Base-by-base conservation (phyloP, 192 early-diverging fungal genomes). In the Chytriomyces sp. region DNA sequence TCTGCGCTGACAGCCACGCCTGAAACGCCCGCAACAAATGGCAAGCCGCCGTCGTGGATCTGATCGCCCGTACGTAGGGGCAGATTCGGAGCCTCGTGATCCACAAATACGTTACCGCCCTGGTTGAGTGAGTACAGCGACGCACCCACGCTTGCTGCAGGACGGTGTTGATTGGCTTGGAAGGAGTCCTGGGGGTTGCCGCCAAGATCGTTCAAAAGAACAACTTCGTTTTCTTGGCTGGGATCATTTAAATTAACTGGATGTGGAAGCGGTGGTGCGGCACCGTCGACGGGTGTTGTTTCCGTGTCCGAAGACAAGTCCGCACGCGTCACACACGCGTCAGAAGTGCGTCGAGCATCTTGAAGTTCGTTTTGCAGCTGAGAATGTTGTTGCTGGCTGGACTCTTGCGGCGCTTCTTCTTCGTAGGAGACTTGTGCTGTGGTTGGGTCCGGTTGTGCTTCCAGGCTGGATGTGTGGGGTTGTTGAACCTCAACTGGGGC, bases 211-310 rank as follows among this genome's bases (percentile, higher is more conserved):
- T 57, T 57, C 16, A 20, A 13, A 57, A 57, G 16, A 20, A 57
- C 53, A 13, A 20, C 20, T 57, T 57, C 53, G 53, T 20, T 57
- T 57, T 13, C 20, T 57, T 13, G 53, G 3, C 45, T 18, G 43
- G 67, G 4, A 20, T 28, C 67, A n/a, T 35, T 35, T 35, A 35
- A 35, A 35, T 0, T 35, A 35, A 35, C 35, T 35, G 0, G 35
- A 35, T 35, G 67, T 13, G 13, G 16, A 10, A 26, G 67, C 10
- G 18, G 44, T 45, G 67, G 63, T 13, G 13, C 18, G 20, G 10
- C 63, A n/a, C 46, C 67, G 48, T 13, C 67, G 67, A 10, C 67
- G n/a, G 67, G 45, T 0, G 69, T 59, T 50, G 69, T 59, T 47
- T 71, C 50, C n/a, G n/a, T 53, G 50, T 71, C 50, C 53, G 53